Base-by-base conservation (phyloP, 768 basidiomycete genomes). In the Tricholoma flavovirens region DNA sequence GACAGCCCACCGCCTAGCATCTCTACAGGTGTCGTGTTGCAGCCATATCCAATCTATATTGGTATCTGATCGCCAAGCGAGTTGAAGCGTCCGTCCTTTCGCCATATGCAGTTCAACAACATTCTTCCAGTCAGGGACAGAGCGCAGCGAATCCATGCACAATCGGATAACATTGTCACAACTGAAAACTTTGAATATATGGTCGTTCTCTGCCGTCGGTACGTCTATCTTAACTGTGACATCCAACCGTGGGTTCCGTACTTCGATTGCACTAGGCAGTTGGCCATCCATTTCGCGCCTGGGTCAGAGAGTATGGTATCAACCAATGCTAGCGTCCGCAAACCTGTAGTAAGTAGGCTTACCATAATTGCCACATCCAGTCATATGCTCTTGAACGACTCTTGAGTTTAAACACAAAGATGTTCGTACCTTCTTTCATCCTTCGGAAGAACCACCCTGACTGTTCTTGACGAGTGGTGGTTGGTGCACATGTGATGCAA, bases 281-380 rank as follows among this genome's bases (percentile, higher is more conserved):
- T 78, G 66, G 2, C 90, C 89, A 2, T 87, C 92, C 29, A 92
- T 75, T 51, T 81, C 77, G 49, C 79, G 80, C 88, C 91, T 93
- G 56, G n/a, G 8, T 30, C 22, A 36, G 35, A 12, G 51, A 30
- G 48, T 53, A 55, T n/a, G 21, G 29, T 49, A 29, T 54, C 21
- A 49, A 48, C 42, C 45, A 45, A n/a, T 46, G 22, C 46, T 40
- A 45, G 22, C 57, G 10, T 32, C 3, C 54, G 22, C 36, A 49
- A 49, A 49, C 52, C 7, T 40, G 29, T 6, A 36, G 3, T 3
- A 26, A 26, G 36, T 43, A 33, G 2, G 54, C 71, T 54, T 61
- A 86, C 93, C 91, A 93, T 46, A 97, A 73, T 52, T 83, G 79
- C 94, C 93, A 97, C 45, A 84, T 76, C 95, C 95, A 98, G 68